phyloP scores from a whole-genome alignment of 176 grass and related monocot genomes.

The Eremochloa ophiuroides region DNA sequence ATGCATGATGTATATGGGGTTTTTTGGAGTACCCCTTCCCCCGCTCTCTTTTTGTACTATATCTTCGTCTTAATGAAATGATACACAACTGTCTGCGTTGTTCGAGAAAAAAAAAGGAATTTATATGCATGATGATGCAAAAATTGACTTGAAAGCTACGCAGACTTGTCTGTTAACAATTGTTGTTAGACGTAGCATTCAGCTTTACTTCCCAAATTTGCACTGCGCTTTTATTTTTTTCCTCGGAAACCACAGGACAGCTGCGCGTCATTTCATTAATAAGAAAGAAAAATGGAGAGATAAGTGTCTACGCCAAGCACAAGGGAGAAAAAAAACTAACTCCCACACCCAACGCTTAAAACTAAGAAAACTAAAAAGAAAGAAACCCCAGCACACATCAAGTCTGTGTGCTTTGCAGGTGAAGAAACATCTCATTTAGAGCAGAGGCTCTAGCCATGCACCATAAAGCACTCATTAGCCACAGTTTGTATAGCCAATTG shows the following conservation, averaged over 20 bases:
- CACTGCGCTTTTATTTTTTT: constrained; percentile 3
- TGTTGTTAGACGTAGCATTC: not conserved
- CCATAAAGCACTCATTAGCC: not conserved
- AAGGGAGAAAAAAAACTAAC: not conserved
- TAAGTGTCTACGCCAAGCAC: not conserved
- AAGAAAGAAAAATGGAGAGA: not conserved
- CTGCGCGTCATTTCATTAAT: not conserved
- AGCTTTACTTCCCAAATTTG: not conserved
- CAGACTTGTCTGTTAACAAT: not conserved
- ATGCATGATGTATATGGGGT: not conserved
- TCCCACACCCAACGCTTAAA: not conserved
- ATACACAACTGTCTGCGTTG: not conserved
- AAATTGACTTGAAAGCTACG: not conserved
- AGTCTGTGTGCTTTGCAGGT: no score
- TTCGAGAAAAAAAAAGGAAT: not conserved
- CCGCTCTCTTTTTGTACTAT: no score
- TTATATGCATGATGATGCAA: not conserved
- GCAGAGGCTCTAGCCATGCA: not conserved
- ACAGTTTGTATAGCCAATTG: not conserved
- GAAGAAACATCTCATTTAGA: not conserved
- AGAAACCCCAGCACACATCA: not conserved
- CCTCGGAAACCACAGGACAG: not conserved
- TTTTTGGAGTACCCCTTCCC: not conserved
- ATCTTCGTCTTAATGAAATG: not conserved
- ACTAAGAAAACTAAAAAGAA: not conserved